Evolutionary conservation across 1,139 yeast genomes (phyloP).

Genomic region (Sugiyamaella neomexicana): DNA sequence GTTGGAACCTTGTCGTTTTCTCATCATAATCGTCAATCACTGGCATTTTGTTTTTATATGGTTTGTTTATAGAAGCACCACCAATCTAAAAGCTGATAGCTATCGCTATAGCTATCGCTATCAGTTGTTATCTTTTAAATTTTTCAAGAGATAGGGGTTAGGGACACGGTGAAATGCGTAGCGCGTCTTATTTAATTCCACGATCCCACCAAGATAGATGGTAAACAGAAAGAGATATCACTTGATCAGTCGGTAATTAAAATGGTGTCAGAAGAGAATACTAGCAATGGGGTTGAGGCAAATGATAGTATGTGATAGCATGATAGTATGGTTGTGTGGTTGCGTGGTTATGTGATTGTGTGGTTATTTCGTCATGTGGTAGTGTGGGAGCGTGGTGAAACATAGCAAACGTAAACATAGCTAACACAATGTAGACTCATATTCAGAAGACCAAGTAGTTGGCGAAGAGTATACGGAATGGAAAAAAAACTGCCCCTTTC

Average conservation of each 20-base stretch:
- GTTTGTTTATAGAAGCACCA: too few relatives aligned
- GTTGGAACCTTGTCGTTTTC: slow-evolving; percentile 47
- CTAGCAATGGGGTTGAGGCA: not conserved
- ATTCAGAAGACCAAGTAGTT: slow-evolving; percentile 20
- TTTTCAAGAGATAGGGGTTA: slow-evolving; percentile 15
- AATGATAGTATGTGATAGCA: slow-evolving; percentile 4
- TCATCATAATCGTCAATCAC: slow-evolving; percentile 33
- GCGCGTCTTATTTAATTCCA: not conserved
- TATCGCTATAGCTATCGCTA: not conserved
- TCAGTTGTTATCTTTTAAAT: slow-evolving; percentile 1
- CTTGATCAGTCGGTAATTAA: not conserved
- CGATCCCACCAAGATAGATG: too few relatives aligned
- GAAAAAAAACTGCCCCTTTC: slow-evolving; percentile 87
- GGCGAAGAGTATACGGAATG: slow-evolving; percentile 74
- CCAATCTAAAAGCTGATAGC: too few relatives aligned
- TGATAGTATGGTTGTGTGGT: too few relatives aligned
- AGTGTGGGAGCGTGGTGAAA: not conserved
- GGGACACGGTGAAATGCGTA: not conserved
- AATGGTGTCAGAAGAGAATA: not conserved
- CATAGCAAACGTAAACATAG: not conserved
- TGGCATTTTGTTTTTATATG: slow-evolving; percentile 13
- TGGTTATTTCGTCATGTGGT: too few relatives aligned
- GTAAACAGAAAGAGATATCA: too few relatives aligned
- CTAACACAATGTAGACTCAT: not conserved
- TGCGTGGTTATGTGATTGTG: too few relatives aligned